Evolutionary conservation across 208 protist genomes (phyloP), one percentile per base, ranked within the genome.

Genomic region (Crithidia expoeki): DNA sequence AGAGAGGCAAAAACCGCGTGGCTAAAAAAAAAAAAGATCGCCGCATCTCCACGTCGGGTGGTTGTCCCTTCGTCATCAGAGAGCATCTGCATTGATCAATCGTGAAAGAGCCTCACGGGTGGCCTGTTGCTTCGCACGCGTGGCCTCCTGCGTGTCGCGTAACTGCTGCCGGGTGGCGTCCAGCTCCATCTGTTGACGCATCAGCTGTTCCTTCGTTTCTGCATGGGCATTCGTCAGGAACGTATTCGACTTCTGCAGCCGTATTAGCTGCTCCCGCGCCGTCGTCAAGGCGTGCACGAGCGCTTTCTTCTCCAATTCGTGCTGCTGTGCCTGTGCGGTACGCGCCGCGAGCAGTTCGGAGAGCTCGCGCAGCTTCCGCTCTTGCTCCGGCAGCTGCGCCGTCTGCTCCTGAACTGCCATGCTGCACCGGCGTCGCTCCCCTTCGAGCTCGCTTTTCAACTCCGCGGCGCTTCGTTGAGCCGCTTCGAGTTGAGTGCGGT

Each of bases 101-200:
- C 77, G 84, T 0, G 88, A 84, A 4, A 94, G 65, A 32, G 76
- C 71, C 44, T 88, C 80, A 38, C 90, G 55, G 2, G 88, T 84
- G 28, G 75, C 81, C 30, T 68, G 76, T 34, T 94, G 85, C 49
- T 79, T 78, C 23, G 68, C 76, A 12, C 78, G 64, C 11, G 55
- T 71, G 16, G 69, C 60, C 34, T 84, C 75, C 40, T 90, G 80
- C n/a, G 74, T 4, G 4, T 84, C 79, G 0, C 56, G 71, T 60
- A 80, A 75, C 51, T 81, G 75, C 46, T 52, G 79, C 53, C 55
- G 60, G 28, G 40, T 28, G 0, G 66, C 63, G 0, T 75, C 69
- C 51, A 81, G 71, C 72, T 84, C 61, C 21, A 42, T 27, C 50
- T 81, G 64, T 28, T 68, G 55, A 14, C 57, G 49, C 34, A 38